Percentiles rank a stretch among this genome's conserved stretches.
phyloP scores from a whole-genome alignment of 2,329 filamentous ascomycete species.

The Aureobasidium sp. region DNA sequence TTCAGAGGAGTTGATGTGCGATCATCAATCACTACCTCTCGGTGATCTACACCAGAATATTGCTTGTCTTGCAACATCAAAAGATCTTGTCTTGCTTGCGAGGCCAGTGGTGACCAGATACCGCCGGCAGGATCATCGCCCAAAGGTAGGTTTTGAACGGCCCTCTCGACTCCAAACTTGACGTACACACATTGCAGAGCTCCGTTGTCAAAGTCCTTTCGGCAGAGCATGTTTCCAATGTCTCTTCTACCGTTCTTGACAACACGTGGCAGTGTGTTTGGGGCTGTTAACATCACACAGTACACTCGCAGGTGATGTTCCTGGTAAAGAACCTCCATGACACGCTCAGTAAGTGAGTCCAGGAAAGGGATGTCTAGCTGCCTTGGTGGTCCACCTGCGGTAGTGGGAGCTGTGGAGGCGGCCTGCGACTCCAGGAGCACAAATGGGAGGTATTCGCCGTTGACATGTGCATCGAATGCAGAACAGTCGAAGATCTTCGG shows the following conservation, averaged over 20 bases:
- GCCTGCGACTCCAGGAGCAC: constrained; percentile 85
- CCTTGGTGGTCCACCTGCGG: constrained; percentile 79
- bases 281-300: constrained; percentile 96
- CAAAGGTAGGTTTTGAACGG: constrained; percentile 87
- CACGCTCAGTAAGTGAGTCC: constrained; percentile 88
- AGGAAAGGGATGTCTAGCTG: constrained; percentile 88
- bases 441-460: constrained; percentile 93
- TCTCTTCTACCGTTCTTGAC: constrained; percentile 89
- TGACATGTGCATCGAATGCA: constrained; percentile 95
- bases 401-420: constrained; percentile 83
- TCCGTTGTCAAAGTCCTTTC: constrained; percentile 89
- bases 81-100: constrained; percentile 69
- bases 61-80: constrained; percentile 79
- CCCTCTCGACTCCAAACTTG: constrained; percentile 94
- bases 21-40: constrained; percentile 99
- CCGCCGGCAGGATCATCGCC: constrained; percentile 91
- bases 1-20: constrained; percentile 93
- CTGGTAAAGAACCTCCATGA: constrained; percentile 89
- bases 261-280: constrained; percentile 85
- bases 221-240: constrained; percentile 99
- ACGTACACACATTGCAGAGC: constrained; percentile 93
- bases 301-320: constrained; percentile 93
- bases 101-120: constrained; percentile 83
- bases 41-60: constrained; percentile 95
- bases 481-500: constrained; percentile 97